Percentiles rank a stretch among this genome's conserved stretches.
These are phyloP conservation scores for Epichloe gansuensis DNA, from an alignment of 2,329 filamentous ascomycete genomes.

Conservation along the genomic window DNA sequence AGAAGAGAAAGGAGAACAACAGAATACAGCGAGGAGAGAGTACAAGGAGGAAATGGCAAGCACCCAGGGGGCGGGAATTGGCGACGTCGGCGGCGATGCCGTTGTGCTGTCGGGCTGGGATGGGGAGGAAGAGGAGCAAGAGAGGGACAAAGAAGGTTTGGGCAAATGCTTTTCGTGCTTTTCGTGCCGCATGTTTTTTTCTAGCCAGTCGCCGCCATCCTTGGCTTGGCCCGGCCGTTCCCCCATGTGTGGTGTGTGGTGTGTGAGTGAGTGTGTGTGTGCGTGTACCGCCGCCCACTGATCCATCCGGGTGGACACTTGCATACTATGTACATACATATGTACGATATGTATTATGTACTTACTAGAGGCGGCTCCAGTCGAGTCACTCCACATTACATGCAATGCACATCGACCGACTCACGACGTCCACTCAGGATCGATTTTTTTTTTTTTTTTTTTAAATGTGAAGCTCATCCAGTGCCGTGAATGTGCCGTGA, in stretches of 20 bases:
- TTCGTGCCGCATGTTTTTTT: background rate
- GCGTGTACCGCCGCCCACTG: too few relatives aligned
- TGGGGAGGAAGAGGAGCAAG: slow-evolving; percentile 14
- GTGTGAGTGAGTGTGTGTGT: background rate
- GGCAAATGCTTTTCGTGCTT: slow-evolving; percentile 15
- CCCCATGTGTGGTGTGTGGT: background rate
- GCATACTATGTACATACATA: too few relatives aligned
- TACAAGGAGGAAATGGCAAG: slow-evolving; percentile 7
- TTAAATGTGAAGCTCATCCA: too few relatives aligned
- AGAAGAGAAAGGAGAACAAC: slow-evolving; percentile 2
- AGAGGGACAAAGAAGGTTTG: slow-evolving; percentile 12
- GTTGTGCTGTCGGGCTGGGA: slow-evolving; percentile 16
- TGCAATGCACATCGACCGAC: too few relatives aligned
- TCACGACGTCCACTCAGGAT: too few relatives aligned
- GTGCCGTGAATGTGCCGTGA: too few relatives aligned
- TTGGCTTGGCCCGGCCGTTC: background rate
- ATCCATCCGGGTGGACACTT: too few relatives aligned
- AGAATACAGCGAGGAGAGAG: slow-evolving; percentile 6
- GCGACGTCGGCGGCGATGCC: slow-evolving; percentile 16
- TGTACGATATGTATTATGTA: too few relatives aligned
- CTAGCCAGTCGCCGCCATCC: background rate
- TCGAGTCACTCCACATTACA: too few relatives aligned
- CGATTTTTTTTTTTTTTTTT: too few relatives aligned
- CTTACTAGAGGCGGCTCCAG: too few relatives aligned
- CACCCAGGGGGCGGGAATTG: slow-evolving; percentile 12